Percentiles rank a stretch among this genome's conserved stretches.
These are phyloP conservation scores for Aspergillus sp. DNA, from an alignment of 2,329 filamentous ascomycete genomes.

Conservation along the genomic window DNA sequence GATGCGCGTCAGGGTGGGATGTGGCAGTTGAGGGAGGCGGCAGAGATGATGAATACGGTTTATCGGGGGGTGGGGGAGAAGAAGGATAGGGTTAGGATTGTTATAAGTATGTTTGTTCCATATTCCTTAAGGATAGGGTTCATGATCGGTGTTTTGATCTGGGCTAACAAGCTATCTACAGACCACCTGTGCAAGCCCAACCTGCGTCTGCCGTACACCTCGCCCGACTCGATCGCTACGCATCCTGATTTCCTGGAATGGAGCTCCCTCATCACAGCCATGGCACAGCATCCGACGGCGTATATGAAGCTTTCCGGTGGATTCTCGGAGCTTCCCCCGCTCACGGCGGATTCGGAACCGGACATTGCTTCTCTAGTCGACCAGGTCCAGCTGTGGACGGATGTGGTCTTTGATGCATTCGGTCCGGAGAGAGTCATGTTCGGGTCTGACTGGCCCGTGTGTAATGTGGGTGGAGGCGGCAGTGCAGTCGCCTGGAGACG, in stretches of 20 bases:
- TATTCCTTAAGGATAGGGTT: too few species aligned
- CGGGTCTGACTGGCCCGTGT: slow-evolving; percentile 92
- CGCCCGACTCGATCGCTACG: slow-evolving; percentile 37
- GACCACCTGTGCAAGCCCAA: slow-evolving; percentile 92
- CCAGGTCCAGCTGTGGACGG: slow-evolving; percentile 69
- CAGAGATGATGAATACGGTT: slow-evolving; percentile 69
- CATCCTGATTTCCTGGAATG: slow-evolving; percentile 67
- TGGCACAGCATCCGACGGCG: slow-evolving; percentile 65
- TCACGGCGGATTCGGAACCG: slow-evolving; percentile 22
- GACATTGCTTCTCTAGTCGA: slow-evolving; percentile 49
- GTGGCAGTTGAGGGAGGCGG: slow-evolving; percentile 70
- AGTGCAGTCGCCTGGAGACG: slow-evolving; percentile 68
- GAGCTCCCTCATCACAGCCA: slow-evolving; percentile 67
- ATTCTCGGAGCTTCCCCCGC: slow-evolving; percentile 73
- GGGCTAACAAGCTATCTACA: slow-evolving; percentile 38
- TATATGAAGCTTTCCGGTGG: slow-evolving; percentile 91
- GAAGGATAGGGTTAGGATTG: slow-evolving; percentile 65
- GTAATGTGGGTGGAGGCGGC: slow-evolving; percentile 65
- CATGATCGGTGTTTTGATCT: not conserved
- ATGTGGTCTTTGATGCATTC: slow-evolving; percentile 71
- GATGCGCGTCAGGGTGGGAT: slow-evolving; percentile 77
- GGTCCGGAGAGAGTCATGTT: slow-evolving; percentile 77
- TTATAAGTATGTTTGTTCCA: slow-evolving; percentile 52
- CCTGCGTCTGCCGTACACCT: slow-evolving; percentile 59
- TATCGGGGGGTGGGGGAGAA: slow-evolving; percentile 57